Base-by-base conservation (phyloP, 2,329 filamentous ascomycete genomes). In the Juglanconis sp. region DNA sequence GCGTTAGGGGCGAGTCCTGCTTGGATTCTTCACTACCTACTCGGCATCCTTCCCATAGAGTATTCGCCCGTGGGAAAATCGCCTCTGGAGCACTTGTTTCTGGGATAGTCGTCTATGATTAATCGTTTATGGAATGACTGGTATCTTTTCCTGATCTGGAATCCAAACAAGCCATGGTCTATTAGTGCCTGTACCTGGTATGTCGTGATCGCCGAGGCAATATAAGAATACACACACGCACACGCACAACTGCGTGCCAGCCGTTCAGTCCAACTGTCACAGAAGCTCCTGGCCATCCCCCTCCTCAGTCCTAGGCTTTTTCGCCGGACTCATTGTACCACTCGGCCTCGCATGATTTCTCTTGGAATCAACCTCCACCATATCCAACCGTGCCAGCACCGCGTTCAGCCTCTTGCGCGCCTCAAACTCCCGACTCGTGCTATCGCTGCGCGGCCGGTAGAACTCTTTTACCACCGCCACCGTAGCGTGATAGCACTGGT, bases 401-500 rank as follows among this genome's bases (percentile, higher is more conserved):
- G 73, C 73, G 9, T 79, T 79, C 38, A 87, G 70, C 17, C 75
- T 78, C 64, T 79, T 79, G 40, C 85, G 70, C 1, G 81, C 84
- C 7, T 77, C 77, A 11, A 87, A 73, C 68, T 87, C 84, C 5
- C 76, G 73, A 15, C 72, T 73, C 52, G 75, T 81, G 62, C 80
- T 82, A 56, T 81, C 77, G 3, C 67, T 69, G 3, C 74, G 73
- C 2, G 81, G 81, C 2, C 82, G 76, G 66, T 84, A 86, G 66
- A 84, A 84, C 63, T 84, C 81, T 36, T 71, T 74, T 2, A 85
- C 83, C 5, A 87, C 77, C 44, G 74, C 70, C 4, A 79, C 76
- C 1, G 81, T 73, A 3, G 82, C 78, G 63, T 86, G 82, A 67
- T 85, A 87, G 66, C 81, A 83, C 63, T 81, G 77, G 70, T 87